A percentile compares a stretch with the other conserved stretches of the same genome.
phyloP scores from a whole-genome alignment of 2,329 filamentous ascomycete genomes.

The Colletotrichum sp. region DNA sequence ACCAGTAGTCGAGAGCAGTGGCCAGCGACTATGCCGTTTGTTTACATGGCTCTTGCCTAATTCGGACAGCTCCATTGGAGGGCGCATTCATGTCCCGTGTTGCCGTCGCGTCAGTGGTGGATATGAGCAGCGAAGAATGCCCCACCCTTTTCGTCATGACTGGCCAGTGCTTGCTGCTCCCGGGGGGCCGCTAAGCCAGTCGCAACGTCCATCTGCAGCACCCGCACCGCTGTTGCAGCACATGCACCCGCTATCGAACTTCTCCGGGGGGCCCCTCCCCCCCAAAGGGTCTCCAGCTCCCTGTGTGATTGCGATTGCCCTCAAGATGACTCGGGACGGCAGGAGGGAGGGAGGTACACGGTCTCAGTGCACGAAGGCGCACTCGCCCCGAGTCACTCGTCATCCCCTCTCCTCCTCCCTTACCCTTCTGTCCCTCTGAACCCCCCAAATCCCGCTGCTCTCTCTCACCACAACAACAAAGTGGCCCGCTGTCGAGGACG shows the following conservation, averaged over 20 bases:
- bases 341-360: not conserved
- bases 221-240: not conserved
- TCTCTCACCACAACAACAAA: slow-evolving; percentile 1
- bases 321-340: not conserved
- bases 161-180: slow-evolving; percentile 8
- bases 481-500: slow-evolving; percentile 11
- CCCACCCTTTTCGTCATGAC: not conserved
- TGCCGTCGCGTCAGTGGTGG: not conserved
- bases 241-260: not conserved
- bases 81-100: not conserved
- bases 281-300: not conserved
- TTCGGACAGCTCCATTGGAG: slow-evolving; percentile 11
- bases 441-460: not conserved
- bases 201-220: not conserved
- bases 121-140: not conserved
- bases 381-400: slow-evolving; percentile 19
- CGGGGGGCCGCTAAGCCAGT: not conserved
- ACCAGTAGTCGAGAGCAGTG: not conserved
- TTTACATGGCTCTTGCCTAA: slow-evolving; percentile 13
- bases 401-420: slow-evolving; percentile 19
- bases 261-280: not conserved
- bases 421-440: not conserved
- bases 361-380: not conserved
- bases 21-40: slow-evolving; percentile 13
- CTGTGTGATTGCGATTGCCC: not conserved